Evolutionary conservation across 208 protist genomes (phyloP).

Genomic region (Sergeia podlipaevii): DNA sequence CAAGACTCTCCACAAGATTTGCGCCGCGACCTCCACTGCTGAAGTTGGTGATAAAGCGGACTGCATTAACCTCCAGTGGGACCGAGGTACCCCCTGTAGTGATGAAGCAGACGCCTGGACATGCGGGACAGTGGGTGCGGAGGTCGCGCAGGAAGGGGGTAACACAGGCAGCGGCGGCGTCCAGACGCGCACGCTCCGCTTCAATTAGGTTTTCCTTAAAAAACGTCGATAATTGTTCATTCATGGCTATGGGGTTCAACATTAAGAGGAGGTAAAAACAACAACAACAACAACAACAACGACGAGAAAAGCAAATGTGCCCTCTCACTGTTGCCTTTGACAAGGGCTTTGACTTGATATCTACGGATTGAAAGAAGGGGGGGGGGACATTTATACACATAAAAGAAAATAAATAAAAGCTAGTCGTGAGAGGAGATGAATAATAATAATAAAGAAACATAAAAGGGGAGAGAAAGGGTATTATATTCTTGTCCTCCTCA

Average conservation of each 20-base stretch:
- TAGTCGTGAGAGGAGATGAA: too few species aligned
- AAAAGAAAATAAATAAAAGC: too few species aligned
- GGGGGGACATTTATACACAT: too few species aligned
- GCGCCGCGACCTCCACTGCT: constrained; percentile 79
- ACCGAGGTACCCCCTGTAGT: constrained; percentile 78
- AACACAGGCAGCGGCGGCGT: constrained; percentile 19
- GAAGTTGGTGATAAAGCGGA: constrained; percentile 86
- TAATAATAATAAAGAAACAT: too few species aligned
- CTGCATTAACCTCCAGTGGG: constrained; percentile 78
- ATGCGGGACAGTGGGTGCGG: constrained; percentile 9
- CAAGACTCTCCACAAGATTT: constrained; percentile 51
- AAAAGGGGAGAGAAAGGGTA: too few species aligned
- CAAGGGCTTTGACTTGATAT: too few species aligned
- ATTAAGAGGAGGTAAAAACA: too few species aligned
- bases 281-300: too few species aligned
- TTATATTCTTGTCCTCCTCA: too few species aligned
- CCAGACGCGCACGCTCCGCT: constrained; percentile 15
- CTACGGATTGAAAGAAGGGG: too few species aligned
- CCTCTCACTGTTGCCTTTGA: too few species aligned
- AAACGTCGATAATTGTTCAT: constrained; percentile 29
- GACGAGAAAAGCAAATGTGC: too few species aligned
- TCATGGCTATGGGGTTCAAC: constrained; percentile 11
- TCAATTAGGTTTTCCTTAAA: constrained; percentile 53
- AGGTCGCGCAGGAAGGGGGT: constrained; percentile 25
- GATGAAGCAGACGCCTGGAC: constrained; percentile 63